Evolutionary conservation across 2,329 filamentous ascomycete genomes (phyloP).

Genomic region (Pestalotiopsis sp.): DNA sequence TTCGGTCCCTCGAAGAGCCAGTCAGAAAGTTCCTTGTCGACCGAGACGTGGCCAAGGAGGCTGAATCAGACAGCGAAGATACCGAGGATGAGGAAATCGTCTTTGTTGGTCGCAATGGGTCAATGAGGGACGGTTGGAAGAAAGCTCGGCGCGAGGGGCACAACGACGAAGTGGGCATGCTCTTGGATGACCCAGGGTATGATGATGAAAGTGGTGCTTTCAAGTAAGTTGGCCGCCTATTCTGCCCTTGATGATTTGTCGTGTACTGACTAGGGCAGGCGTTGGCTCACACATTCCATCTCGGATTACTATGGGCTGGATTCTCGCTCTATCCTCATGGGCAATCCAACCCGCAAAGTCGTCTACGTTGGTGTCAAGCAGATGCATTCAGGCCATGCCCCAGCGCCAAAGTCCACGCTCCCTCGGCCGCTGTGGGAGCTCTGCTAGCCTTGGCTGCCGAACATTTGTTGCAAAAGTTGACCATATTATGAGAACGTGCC

Average conservation of each 20-base stretch:
- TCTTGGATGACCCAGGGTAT: slow-evolving; percentile 79
- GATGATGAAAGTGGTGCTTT: slow-evolving; percentile 75
- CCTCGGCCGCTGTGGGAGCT: slow-evolving; percentile 68
- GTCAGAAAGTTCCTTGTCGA: slow-evolving; percentile 75
- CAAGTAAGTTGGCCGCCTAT: slow-evolving; percentile 60
- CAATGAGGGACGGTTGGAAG: slow-evolving; percentile 56
- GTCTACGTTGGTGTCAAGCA: slow-evolving; percentile 80
- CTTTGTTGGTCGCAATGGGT: slow-evolving; percentile 75
- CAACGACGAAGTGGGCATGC: slow-evolving; percentile 59
- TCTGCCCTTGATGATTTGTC: slow-evolving; percentile 19
- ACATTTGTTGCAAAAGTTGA: not conserved
- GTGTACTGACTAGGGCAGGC: slow-evolving; percentile 48
- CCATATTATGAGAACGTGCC: not conserved
- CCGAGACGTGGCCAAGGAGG: slow-evolving; percentile 43
- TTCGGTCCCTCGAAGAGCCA: slow-evolving; percentile 84
- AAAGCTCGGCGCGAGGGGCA: slow-evolving; percentile 59
- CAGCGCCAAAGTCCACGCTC: slow-evolving; percentile 39
- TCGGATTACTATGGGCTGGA: slow-evolving; percentile 88
- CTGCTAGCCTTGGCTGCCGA: slow-evolving; percentile 38
- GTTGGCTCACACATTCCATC: slow-evolving; percentile 92
- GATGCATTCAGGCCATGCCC: slow-evolving; percentile 29
- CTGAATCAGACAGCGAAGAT: slow-evolving; percentile 27
- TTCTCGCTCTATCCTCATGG: slow-evolving; percentile 78
- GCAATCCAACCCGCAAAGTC: slow-evolving; percentile 71
- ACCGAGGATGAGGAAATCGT: slow-evolving; percentile 70